A percentile compares a stretch with the other conserved stretches of the same genome.
Conservation (phyloP, 345 rosid genomes). For the Hibiscus trionum region DNA sequence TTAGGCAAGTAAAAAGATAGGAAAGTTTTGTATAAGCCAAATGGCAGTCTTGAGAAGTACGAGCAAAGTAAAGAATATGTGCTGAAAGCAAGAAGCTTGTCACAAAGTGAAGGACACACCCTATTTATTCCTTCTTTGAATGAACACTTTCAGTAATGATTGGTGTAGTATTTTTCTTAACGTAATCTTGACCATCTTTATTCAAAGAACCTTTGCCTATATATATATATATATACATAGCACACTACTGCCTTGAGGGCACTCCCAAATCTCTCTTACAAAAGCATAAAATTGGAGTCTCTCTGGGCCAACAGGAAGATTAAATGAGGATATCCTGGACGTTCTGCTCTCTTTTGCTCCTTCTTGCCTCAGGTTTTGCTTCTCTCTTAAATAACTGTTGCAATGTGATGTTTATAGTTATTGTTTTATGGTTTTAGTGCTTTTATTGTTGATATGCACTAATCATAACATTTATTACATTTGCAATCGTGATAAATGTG, state of each 20-base stretch:
- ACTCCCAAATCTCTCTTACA: not conserved
- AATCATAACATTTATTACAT: too few species aligned
- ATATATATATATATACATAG: conserved; percentile 4
- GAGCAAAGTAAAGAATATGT: conserved; percentile 32
- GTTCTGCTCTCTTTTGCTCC: conserved; percentile 20
- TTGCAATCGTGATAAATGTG: too few species aligned
- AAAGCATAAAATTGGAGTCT: not conserved
- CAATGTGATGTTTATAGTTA: not conserved
- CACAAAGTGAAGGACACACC: conserved; percentile 19
- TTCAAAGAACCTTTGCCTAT: not conserved
- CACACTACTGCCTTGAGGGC: not conserved
- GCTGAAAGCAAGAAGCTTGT: conserved; percentile 24
- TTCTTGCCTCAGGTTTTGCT: conserved; percentile 32
- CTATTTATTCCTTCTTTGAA: conserved; percentile 22
- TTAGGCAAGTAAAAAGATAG: not conserved
- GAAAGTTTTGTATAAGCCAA: not conserved
- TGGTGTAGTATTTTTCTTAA: not conserved
- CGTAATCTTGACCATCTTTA: not conserved
- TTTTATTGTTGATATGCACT: not conserved
- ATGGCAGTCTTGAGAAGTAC: conserved; percentile 12
- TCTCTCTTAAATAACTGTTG: not conserved
- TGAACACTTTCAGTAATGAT: conserved; percentile 12
- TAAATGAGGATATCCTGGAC: conserved; percentile 27
- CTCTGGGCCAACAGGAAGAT: conserved; percentile 7
- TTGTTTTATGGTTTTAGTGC: not conserved